Conservation (phyloP, 2,329 filamentous ascomycete species). For the Exophiala viscosa region DNA sequence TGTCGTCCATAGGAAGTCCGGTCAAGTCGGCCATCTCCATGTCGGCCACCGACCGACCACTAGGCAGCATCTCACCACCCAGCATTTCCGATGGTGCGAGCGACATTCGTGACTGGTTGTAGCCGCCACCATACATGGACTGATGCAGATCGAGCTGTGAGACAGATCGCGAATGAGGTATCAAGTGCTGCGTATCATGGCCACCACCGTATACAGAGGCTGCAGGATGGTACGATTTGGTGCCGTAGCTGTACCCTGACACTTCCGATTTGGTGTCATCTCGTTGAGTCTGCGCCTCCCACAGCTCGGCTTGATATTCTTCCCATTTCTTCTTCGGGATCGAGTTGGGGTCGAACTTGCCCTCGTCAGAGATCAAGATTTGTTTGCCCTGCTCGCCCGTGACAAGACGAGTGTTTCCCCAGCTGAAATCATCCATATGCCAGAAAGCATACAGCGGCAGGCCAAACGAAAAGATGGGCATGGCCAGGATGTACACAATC, state of each 20-base stretch:
- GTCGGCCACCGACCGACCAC: constrained; percentile 60
- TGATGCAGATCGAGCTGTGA: constrained; percentile 56
- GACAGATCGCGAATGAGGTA: constrained; percentile 58
- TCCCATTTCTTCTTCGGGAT: constrained; percentile 99
- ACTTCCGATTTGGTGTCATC: constrained; percentile 79
- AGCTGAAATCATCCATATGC: constrained; percentile 99
- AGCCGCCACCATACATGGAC: constrained; percentile 42
- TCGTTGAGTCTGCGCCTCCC: constrained; percentile 85
- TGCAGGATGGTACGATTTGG: constrained; percentile 65
- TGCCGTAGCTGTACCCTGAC: constrained; percentile 92
- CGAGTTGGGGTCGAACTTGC: constrained; percentile 88
- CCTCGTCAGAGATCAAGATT: constrained; percentile 90
- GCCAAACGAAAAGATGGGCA: constrained; percentile 86
- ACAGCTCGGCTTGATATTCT: constrained; percentile 95
- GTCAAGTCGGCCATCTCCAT: constrained; percentile 72
- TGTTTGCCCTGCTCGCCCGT: constrained; percentile 91
- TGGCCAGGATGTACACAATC: constrained; percentile 87
- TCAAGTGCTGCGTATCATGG: constrained; percentile 26
- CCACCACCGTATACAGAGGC: constrained; percentile 65
- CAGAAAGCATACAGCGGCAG: constrained; percentile 95
- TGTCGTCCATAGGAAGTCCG: constrained; percentile 80
- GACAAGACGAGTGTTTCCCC: constrained; percentile 97
- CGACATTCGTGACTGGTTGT: constrained; percentile 66
- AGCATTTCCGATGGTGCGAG: constrained; percentile 71
- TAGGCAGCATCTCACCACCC: constrained; percentile 65